Conservation (phyloP, 2,329 filamentous ascomycete genomes). For the Amauroascus verrucosus region DNA sequence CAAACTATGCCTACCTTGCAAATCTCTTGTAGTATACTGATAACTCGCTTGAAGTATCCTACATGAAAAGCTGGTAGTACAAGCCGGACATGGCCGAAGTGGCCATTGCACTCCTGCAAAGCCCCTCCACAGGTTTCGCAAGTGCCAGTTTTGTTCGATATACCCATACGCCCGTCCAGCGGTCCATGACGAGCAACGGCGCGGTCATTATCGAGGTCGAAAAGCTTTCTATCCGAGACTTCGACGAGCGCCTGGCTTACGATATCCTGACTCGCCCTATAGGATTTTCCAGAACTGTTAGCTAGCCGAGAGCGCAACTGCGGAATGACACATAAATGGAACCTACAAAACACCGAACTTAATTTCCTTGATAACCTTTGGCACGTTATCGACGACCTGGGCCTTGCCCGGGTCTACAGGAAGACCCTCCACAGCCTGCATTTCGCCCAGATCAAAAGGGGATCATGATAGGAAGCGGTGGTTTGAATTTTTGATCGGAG, state of each 20-base stretch:
- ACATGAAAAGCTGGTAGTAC: slow-evolving; percentile 91
- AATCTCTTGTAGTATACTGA: slow-evolving; percentile 84
- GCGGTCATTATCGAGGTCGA: slow-evolving; percentile 74
- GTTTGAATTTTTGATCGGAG: background rate
- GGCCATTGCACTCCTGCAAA: slow-evolving; percentile 77
- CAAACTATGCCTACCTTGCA: slow-evolving; percentile 56
- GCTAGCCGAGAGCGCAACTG: background rate
- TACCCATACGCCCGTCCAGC: slow-evolving; percentile 78
- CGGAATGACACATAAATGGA: background rate
- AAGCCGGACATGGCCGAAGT: slow-evolving; percentile 88
- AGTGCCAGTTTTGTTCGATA: slow-evolving; percentile 67
- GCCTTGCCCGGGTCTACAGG: slow-evolving; percentile 55
- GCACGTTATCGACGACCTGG: slow-evolving; percentile 78
- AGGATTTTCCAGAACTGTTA: background rate
- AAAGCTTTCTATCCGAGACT: slow-evolving; percentile 86
- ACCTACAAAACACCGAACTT: slow-evolving; percentile 84
- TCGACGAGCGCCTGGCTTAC: slow-evolving; percentile 91
- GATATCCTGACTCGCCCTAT: slow-evolving; percentile 84
- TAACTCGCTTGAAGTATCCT: slow-evolving; percentile 88
- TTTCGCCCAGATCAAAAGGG: slow-evolving; percentile 1
- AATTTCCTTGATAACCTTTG: slow-evolving; percentile 84
- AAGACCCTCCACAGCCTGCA: slow-evolving; percentile 35
- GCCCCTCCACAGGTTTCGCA: slow-evolving; percentile 78
- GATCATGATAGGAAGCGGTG: background rate
- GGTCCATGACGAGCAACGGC: slow-evolving; percentile 71